A percentile compares a stretch with the other conserved stretches of the same genome.
phyloP scores from a whole-genome alignment of 371 early-diverging fungal genomes.

The Mortierella sp. region DNA sequence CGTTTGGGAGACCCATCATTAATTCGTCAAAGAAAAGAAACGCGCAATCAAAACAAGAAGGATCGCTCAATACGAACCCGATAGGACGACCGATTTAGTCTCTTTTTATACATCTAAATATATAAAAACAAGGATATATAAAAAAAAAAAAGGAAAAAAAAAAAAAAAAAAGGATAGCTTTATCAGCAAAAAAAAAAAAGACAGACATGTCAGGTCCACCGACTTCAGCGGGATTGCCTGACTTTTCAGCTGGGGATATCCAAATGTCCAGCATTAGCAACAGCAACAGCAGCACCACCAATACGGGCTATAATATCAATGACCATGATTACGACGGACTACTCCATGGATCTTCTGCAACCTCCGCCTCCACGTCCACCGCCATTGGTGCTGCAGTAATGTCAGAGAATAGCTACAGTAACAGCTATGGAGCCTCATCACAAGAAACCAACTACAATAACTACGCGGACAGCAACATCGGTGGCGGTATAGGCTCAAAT shows the following conservation, averaged over 20 bases:
- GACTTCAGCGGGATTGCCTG: neutral
- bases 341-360: neutral
- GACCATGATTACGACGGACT: slow-evolving; percentile 4
- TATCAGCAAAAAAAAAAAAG: neutral
- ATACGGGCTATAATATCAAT: neutral
- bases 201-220: neutral
- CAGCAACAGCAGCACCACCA: neutral
- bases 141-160: neutral
- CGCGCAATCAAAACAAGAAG: too few relatives aligned
- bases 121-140: neutral
- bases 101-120: neutral
- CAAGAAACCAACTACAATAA: neutral
- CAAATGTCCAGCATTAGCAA: neutral
- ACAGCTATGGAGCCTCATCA: neutral
- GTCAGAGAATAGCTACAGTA: neutral
- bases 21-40: too few relatives aligned
- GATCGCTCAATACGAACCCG: neutral
- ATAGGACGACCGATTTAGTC: too few relatives aligned
- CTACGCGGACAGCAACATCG: neutral
- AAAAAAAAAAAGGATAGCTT: neutral
- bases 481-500: neutral
- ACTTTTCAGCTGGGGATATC: neutral
- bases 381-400: neutral
- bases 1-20: neutral
- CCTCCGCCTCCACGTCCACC: neutral